Conservation (phyloP, 306 rosid genomes). For the Pachyrhizus erosus region DNA sequence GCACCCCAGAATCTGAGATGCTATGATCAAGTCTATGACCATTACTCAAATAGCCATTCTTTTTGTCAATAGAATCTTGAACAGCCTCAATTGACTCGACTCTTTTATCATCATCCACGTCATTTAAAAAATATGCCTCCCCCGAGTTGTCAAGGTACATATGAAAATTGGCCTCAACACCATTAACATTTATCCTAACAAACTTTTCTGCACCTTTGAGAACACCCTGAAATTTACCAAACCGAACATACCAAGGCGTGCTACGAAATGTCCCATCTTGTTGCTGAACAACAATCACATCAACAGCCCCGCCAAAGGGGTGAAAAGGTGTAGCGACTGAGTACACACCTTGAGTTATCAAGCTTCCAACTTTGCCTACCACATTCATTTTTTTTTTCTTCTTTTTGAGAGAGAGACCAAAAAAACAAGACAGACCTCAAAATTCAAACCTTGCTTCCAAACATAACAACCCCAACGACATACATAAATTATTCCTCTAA, state of each 20-base stretch:
- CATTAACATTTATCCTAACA: slow-evolving; percentile 80
- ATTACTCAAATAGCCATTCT: slow-evolving; percentile 30
- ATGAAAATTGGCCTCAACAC: slow-evolving; percentile 79
- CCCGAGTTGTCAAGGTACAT: slow-evolving; percentile 96
- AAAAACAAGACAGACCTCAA: slow-evolving; percentile 43
- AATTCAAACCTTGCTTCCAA: slow-evolving; percentile 43
- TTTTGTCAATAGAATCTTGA: slow-evolving; percentile 45
- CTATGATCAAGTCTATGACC: slow-evolving; percentile 68
- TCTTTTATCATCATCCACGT: slow-evolving; percentile 59
- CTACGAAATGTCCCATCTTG: slow-evolving; percentile 92
- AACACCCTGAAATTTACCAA: slow-evolving; percentile 98
- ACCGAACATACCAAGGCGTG: slow-evolving; percentile 95
- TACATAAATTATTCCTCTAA: slow-evolving; percentile 45
- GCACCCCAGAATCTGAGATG: slow-evolving; percentile 67
- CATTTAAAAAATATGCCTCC: slow-evolving; percentile 89
- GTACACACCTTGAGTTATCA: slow-evolving; percentile 88
- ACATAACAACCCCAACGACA: slow-evolving; percentile 34
- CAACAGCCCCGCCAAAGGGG: slow-evolving; percentile 98
- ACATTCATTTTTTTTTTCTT: slow-evolving; percentile 64
- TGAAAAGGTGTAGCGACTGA: slow-evolving; percentile 97
- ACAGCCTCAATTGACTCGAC: slow-evolving; percentile 49
- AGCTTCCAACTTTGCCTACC: slow-evolving; percentile 89
- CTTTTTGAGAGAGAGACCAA: neutral
- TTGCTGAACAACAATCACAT: slow-evolving; percentile 94
- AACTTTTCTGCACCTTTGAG: slow-evolving; percentile 86